Base-by-base conservation (phyloP, 768 basidiomycete species). In the Leccinum broughii region DNA sequence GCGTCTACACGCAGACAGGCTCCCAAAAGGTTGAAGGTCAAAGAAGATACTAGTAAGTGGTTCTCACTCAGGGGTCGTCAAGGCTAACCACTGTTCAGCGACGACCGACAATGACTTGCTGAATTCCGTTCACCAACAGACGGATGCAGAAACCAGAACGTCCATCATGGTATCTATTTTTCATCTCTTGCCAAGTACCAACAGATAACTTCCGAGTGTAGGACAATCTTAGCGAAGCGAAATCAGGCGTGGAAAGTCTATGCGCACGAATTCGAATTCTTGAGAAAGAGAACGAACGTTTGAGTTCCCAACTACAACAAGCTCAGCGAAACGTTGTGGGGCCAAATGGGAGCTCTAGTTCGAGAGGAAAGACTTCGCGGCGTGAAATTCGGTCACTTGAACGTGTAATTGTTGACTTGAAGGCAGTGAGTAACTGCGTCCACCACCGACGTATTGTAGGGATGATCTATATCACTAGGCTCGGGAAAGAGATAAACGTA, bases 371-470 rank as follows among this genome's bases (percentile, higher is more conserved):
- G 17, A n/a, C 44, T 30, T 39, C 49, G 11, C 59, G 17, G n/a
- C 57, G 54, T 46, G 63, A 44, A 13, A 62, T 70, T 13, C 59
- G 15, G 35, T 54, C 26, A 17, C 37, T 68, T 41, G 62, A 70
- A 32, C 37, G 55, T 13, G 52, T 13, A 11, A 24, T 65, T 13
- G 4, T 13, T 4, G 24, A 14, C 30, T 57, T 66, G 4, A 58
- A 55, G 32, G 44, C 58, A 13, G 63, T 52, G 37, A 48, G 63
- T 54, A n/a, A 51, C 54, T 26, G 41, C 3, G 20, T 20, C 5
- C 28, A 39, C 17, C 20, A 15, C 34, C 5, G 30, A 44, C 14
- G 17, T 34, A 35, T 22, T 5, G n/a, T 39, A 14, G 20, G 24
- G 20, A 11, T 34, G 17, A 55, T 55, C 22, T 20, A 32, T 44